Evolutionary conservation across 352 stramenopile species (phyloP), one percentile per base, ranked within the genome.

Genomic region (Phytopythium cucurbitacearum): DNA sequence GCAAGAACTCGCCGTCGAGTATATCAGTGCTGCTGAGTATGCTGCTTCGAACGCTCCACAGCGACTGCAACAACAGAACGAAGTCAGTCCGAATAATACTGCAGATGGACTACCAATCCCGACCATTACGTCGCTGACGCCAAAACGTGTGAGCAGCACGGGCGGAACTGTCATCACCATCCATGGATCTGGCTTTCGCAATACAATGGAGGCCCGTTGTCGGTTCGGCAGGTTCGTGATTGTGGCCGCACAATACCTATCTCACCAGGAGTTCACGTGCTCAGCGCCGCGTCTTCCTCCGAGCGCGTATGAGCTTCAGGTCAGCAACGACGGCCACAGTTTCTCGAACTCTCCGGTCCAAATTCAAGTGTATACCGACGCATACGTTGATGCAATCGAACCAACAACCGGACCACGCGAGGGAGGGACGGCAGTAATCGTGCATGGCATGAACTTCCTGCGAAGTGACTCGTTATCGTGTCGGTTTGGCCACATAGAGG

Each of bases 371-470:
- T 89, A 94, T 56, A 85, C 79, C 3, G 79, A 94, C 48, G 68
- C 77, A 0, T 87, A 79, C 45, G 67, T 96, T 7, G 67, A 85
- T 5, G 68, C 65, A 5, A 87, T 97, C 37, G 59, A 53, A 13
- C 93, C 93, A 16, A 66, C 56, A 2, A 73, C 80, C 36, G 93
- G 93, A 0, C 83, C 89, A 21, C 62, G 81, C 49, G 70, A 60
- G 15, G 91, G 89, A 36, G 88, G 76, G 32, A 97, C 91, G 1
- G 54, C 65, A 3, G 83, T 98, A 10, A 96, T 69, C 32, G 60
- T 98, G 4, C 74, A 86, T 16, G 92, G 93, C 8, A 79, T 77
- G 53, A 70, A 96, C 50, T 97, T 98, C 53, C 70, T 54, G 32
- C 69, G 67, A 8, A 71, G 71, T 10, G 61, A 62, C 0, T n/a